phyloP scores from a whole-genome alignment of 768 basidiomycete genomes.

The Cystofilobasidium bisporidii region DNA sequence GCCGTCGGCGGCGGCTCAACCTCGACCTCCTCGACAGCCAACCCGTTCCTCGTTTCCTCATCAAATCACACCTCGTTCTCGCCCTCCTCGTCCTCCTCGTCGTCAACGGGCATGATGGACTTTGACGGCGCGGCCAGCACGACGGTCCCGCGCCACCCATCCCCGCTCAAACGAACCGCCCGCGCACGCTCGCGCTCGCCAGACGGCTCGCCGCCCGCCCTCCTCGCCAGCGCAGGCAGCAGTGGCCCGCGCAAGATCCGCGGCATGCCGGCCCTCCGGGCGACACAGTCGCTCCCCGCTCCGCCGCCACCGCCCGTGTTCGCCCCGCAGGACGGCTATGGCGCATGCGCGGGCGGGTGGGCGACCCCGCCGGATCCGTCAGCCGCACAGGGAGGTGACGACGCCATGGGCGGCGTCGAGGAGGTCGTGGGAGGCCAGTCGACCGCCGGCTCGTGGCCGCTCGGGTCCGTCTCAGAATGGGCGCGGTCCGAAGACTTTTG shows the following conservation, averaged over 20 bases:
- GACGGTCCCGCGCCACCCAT: not conserved
- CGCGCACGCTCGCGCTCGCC: conserved; percentile 5
- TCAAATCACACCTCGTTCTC: no score
- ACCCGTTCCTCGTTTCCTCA: conserved; percentile 3
- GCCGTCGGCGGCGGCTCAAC: not conserved
- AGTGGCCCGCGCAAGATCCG: not conserved
- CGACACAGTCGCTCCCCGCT: not conserved
- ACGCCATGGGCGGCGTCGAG: not conserved
- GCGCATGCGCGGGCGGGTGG: not conserved
- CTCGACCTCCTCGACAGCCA: not conserved
- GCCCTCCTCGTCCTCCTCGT: no score
- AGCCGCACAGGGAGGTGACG: not conserved
- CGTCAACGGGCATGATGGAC: not conserved
- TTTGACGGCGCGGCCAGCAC: not conserved
- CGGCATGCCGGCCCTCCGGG: not conserved
- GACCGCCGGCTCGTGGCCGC: not conserved
- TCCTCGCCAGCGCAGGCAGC: not conserved
- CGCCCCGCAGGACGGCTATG: not conserved
- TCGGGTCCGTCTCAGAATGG: not conserved
- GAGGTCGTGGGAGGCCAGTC: not conserved
- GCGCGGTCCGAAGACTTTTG: conserved; percentile 1
- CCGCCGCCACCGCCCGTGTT: not conserved
- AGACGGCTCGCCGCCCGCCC: not conserved
- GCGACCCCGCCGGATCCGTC: not conserved
- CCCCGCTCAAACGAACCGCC: not conserved